phyloP scores from a whole-genome alignment of 2,329 filamentous ascomycete genomes.

The Calonectria honghensis region DNA sequence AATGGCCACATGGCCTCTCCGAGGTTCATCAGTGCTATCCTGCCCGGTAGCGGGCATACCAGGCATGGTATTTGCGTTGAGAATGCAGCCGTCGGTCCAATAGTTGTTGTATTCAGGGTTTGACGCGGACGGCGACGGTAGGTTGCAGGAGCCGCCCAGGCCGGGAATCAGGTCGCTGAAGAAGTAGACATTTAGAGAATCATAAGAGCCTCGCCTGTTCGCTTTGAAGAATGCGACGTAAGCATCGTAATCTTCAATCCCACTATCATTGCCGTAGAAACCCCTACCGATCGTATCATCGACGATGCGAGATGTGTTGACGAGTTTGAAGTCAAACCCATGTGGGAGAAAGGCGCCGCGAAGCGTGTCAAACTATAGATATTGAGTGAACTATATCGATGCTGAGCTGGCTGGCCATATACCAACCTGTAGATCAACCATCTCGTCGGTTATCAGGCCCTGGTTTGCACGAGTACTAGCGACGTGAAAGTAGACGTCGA shows the following conservation, averaged over 20 bases:
- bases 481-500: slow-evolving; percentile 15
- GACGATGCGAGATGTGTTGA: slow-evolving; percentile 12
- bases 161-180: slow-evolving; percentile 33
- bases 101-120: slow-evolving; percentile 32
- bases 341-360: slow-evolving; percentile 4
- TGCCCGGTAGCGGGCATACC: slow-evolving; percentile 30
- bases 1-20: slow-evolving; percentile 34
- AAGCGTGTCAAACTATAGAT: slow-evolving; percentile 1
- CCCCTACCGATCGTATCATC: slow-evolving; percentile 15
- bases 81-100: slow-evolving; percentile 36
- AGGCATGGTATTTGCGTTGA: slow-evolving; percentile 38
- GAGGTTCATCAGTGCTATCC: slow-evolving; percentile 32
- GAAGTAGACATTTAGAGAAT: slow-evolving; percentile 36
- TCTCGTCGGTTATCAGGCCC: slow-evolving; percentile 1
- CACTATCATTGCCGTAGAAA: slow-evolving; percentile 19
- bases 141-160: slow-evolving; percentile 33
- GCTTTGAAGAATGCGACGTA: slow-evolving; percentile 36
- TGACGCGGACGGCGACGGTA: slow-evolving; percentile 26
- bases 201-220: slow-evolving; percentile 30
- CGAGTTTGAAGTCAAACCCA: slow-evolving; percentile 8
- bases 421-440: slow-evolving; percentile 2
- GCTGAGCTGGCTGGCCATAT: not conserved
- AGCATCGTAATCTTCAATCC: slow-evolving; percentile 32
- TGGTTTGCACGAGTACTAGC: slow-evolving; percentile 7
- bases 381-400: not conserved